Evolutionary conservation across 257 asterid genomes (phyloP), one percentile per base, ranked within the genome.

Genomic region (Solanum peruvianum): DNA sequence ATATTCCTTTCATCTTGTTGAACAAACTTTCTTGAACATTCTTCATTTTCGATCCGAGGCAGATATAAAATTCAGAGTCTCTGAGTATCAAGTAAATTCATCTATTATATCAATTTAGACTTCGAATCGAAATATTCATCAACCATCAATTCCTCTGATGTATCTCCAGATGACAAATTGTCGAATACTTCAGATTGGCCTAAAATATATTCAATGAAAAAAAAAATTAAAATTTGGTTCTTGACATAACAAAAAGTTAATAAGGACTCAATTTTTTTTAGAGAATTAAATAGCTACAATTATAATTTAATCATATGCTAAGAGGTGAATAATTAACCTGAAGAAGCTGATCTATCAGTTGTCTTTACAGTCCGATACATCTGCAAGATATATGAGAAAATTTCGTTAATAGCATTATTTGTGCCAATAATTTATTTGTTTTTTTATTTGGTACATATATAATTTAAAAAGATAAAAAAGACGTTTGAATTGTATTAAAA

Each of bases 331-430:
- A 70, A 31, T 31, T 80, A 47, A 96, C 99, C 99, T 88, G 99
- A 93, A 91, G 93, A 90, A 9, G 67, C 84, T 72, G 96, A 90
- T 92, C 91, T 93, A 90, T 94, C 98, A 84, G 99, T 96, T 86
- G 98, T 95, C 90, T 94, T 96, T 87, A 94, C 96, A 25, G 99
- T 96, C 82, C 99, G 92, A 87, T 96, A 95, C 99, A 96, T 96
- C 99, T 96, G 95, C 91, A 72, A 9, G 44, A 70, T 69, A 66
- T 6, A 27, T 25, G 70, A n/a, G 33, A 62, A 62, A n/a, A 62
- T n/a, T 64, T 64, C 16, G 33, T 64, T 11, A n/a, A 64, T n/a
- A 64, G 7, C 71, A 11, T 23, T 62, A 62, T 10, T 62, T 9
- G 1, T 7, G 12, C 14, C 3, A 14, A 23, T 62, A 56, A 56